Conservation (phyloP, 1,139 yeast genomes). For the Diutina siamensis region DNA sequence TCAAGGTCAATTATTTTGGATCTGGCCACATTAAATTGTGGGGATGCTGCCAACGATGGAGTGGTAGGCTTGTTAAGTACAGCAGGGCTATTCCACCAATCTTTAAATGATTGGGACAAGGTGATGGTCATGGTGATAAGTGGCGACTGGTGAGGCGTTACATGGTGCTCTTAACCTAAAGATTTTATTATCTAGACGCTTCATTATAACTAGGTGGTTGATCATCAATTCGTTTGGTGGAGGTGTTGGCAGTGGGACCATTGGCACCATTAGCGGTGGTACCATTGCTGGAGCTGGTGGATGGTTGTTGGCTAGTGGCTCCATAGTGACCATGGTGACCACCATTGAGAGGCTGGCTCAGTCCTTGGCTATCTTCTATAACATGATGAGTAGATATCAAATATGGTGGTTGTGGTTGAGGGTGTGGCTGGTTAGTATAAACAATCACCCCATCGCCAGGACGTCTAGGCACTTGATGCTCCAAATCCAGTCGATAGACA, state of each 20-base stretch:
- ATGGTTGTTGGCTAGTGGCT: too few species aligned
- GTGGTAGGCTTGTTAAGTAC: conserved; percentile 16
- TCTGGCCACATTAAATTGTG: too few species aligned
- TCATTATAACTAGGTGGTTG: background rate
- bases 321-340: background rate
- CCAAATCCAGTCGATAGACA: conserved; percentile 7
- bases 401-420: conserved; percentile 2
- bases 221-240: too few species aligned
- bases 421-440: conserved; percentile 1
- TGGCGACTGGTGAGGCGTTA: too few species aligned
- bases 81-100: conserved; percentile 30
- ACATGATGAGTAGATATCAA: background rate
- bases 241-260: background rate
- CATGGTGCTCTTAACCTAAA: background rate
- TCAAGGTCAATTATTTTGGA: background rate
- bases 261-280: too few species aligned
- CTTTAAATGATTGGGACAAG: conserved; percentile 19
- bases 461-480: background rate
- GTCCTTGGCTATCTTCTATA: background rate
- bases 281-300: too few species aligned
- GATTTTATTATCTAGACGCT: background rate
- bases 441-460: conserved; percentile 1
- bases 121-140: conserved; percentile 14
- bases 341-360: background rate
- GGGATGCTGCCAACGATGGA: too few species aligned